Percentiles rank a stretch among this genome's conserved stretches.
Conservation (phyloP, 1,139 yeast species). For the Yamadazyma mexicana region DNA sequence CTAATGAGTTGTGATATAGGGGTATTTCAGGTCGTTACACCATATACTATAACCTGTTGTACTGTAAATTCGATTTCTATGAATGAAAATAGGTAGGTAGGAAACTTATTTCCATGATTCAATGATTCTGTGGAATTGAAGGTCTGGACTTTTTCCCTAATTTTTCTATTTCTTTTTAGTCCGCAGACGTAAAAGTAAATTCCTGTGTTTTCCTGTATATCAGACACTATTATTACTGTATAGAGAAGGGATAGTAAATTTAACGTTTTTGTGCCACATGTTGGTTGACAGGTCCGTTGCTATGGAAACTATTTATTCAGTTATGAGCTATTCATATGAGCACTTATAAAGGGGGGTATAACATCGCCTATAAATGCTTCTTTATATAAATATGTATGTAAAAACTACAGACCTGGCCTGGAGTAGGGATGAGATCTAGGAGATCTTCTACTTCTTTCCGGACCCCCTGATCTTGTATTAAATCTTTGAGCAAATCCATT, state of each 20-base stretch:
- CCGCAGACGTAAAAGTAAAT: not conserved
- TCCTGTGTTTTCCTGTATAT: not conserved
- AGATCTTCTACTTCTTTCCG: constrained; percentile 29
- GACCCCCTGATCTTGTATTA: constrained; percentile 22
- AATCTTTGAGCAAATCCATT: too few species aligned
- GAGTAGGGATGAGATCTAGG: constrained; percentile 32
- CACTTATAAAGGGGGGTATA: too few species aligned
- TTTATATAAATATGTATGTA: not conserved
- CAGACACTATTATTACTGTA: too few species aligned
- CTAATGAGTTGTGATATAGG: too few species aligned
- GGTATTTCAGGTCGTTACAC: not conserved
- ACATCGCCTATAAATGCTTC: too few species aligned
- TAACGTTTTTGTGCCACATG: too few species aligned
- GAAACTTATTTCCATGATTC: not conserved
- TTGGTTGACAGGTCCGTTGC: too few species aligned
- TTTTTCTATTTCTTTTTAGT: too few species aligned
- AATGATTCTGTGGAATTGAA: not conserved
- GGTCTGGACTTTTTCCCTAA: not conserved
- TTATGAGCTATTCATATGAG: too few species aligned
- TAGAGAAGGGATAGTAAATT: too few species aligned
- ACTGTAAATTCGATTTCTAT: not conserved
- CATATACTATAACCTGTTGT: not conserved
- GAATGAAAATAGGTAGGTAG: not conserved
- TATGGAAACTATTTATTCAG: too few species aligned
- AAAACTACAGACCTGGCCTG: constrained; percentile 11